Evolutionary conservation across 176 grass and related monocot genomes (phyloP).

Genomic region (Raddia guianensis): DNA sequence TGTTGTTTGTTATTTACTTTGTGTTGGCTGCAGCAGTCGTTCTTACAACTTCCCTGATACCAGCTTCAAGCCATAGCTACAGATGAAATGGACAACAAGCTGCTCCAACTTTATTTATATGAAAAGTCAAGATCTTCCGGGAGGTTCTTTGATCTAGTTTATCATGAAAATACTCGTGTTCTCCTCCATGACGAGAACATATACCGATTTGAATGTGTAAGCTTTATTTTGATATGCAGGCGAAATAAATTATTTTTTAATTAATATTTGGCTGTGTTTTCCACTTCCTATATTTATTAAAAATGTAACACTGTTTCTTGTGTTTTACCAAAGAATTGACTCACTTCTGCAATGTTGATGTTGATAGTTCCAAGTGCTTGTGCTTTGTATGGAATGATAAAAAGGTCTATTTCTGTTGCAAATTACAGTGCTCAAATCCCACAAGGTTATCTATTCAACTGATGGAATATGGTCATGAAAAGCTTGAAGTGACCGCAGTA

Average conservation of each 20-base stretch:
- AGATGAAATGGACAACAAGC: constrained; percentile 99
- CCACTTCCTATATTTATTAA: neutral
- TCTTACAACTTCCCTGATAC: constrained; percentile 20
- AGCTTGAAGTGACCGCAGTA: constrained; percentile 87
- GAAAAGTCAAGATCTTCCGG: constrained; percentile 87
- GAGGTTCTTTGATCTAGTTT: constrained; percentile 88
- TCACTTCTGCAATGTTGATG: neutral
- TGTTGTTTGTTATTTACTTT: neutral
- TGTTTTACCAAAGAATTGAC: neutral
- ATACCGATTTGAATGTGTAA: constrained; percentile 94
- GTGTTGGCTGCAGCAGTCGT: constrained; percentile 28
- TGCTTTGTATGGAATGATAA: constrained; percentile 18
- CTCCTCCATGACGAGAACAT: constrained; percentile 96
- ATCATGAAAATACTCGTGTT: constrained; percentile 95
- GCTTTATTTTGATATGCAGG: constrained; percentile 27
- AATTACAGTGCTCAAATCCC: constrained; percentile 68
- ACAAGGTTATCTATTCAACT: constrained; percentile 81
- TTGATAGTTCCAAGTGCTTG: neutral
- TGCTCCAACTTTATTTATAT: constrained; percentile 91
- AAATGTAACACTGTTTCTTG: neutral
- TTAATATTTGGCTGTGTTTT: neutral
- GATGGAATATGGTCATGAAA: constrained; percentile 96
- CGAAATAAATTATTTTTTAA: neutral
- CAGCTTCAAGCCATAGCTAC: constrained; percentile 99
- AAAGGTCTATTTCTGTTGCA: constrained; percentile 36